Base-by-base conservation (phyloP, 2,329 filamentous ascomycete species). In the Shiraia sp. region DNA sequence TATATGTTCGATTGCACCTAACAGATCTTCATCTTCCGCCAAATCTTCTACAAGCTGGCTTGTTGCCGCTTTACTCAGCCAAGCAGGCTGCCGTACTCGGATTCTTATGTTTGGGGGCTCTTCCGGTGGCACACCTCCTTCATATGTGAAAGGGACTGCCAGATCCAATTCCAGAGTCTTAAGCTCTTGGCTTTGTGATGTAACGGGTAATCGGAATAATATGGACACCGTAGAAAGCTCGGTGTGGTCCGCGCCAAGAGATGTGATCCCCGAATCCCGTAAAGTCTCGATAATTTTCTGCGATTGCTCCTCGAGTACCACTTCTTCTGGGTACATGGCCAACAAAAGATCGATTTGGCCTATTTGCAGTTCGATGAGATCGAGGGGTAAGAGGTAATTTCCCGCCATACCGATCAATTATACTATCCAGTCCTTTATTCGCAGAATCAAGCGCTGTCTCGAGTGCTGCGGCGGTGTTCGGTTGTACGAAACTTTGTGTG, bases 281-380 rank as follows among this genome's bases (percentile, higher is more conserved):
- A 64, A 27, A 0, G n/a, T 17, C 19, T 55, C 41, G 3, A 64
- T 40, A 2, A 37, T 17, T 1, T 32, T 23, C 13, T 43, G 24
- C 2, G 49, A 44, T 5, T 33, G 14, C 3, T 44, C 36, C 3
- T 54, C 49, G 14, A 62, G 40, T 6, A 10, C 31, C 5, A 53
- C 38, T 6, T 62, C 57, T 3, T 56, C 54, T 3, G 54, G 59
- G 27, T 62, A 64, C 60, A 64, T 64, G 2, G 60, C 57, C 24
- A 55, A 38, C 16, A 64, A 29, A 12, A 64, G 51, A 35, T 64
- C 60, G 27, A 64, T 49, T 32, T 61, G 59, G 16, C 57, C 57
- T 16, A 64, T 49, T 15, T 64, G 60, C 3, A 61, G 49, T 44
- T 64, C 60, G 10, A 64, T 28, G 6, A 61, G 37, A 4, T 59